phyloP scores from a whole-genome alignment of 805 yeast genomes.

The Jamesozyma lodderae region DNA sequence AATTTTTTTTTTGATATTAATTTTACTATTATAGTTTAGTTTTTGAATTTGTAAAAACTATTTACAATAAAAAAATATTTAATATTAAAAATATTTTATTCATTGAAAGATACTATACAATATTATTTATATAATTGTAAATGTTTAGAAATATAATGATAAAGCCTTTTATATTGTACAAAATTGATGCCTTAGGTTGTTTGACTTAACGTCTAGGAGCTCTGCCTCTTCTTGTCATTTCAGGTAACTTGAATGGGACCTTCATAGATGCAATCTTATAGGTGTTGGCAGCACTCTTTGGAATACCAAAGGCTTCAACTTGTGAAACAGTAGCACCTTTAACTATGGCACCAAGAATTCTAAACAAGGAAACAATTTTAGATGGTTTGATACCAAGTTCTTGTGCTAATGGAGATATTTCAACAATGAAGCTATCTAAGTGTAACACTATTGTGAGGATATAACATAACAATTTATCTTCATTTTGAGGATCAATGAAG shows the following conservation, averaged over 20 bases:
- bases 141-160: too few species aligned
- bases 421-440: slow-evolving; percentile 65
- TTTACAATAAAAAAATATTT: too few species aligned
- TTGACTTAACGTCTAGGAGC: slow-evolving; percentile 21
- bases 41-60: too few species aligned
- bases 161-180: too few species aligned
- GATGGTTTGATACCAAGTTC: slow-evolving; percentile 78
- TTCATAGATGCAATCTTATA: slow-evolving; percentile 75
- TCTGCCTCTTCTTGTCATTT: slow-evolving; percentile 59
- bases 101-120: too few species aligned
- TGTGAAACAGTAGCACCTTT: slow-evolving; percentile 65
- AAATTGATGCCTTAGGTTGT: too few species aligned
- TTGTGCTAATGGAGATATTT: slow-evolving; percentile 71
- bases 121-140: too few species aligned
- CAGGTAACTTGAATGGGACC: slow-evolving; percentile 88
- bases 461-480: slow-evolving; percentile 77
- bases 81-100: too few species aligned
- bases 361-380: slow-evolving; percentile 56
- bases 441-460: slow-evolving; percentile 65
- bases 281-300: slow-evolving; percentile 48
- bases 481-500: slow-evolving; percentile 77
- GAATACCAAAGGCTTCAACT: slow-evolving; percentile 63
- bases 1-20: too few species aligned
- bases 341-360: slow-evolving; percentile 73
- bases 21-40: too few species aligned